A percentile compares a stretch with the other conserved stretches of the same genome.
Conservation (phyloP, 2,329 filamentous ascomycete genomes). For the Ilyonectria destructans region DNA sequence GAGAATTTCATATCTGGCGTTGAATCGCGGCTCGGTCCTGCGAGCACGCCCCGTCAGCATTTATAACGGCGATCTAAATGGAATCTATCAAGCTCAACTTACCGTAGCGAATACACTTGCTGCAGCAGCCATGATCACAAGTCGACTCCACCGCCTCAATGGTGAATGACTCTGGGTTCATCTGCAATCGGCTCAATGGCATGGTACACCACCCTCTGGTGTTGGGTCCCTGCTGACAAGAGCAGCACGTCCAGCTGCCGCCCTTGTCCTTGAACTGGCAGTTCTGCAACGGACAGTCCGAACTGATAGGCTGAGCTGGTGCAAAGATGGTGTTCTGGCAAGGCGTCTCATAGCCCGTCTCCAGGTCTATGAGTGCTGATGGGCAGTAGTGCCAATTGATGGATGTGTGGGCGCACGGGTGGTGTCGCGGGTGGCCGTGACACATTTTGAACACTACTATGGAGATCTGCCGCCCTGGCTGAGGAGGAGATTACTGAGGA, state of each 20-base stretch:
- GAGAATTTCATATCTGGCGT: slow-evolving; percentile 57
- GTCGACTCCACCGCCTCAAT: slow-evolving; percentile 58
- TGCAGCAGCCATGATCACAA: slow-evolving; percentile 71
- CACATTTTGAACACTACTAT: slow-evolving; percentile 61
- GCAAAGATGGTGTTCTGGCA: slow-evolving; percentile 67
- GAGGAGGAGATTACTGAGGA: neutral
- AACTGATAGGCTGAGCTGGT: slow-evolving; percentile 60
- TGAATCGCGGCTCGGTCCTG: slow-evolving; percentile 54
- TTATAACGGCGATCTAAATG: neutral
- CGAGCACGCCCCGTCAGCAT: neutral
- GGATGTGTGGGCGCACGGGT: slow-evolving; percentile 70
- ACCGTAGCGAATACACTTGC: slow-evolving; percentile 63
- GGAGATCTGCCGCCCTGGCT: slow-evolving; percentile 6
- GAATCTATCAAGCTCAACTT: slow-evolving; percentile 44
- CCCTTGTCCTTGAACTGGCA: slow-evolving; percentile 68
- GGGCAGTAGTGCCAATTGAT: slow-evolving; percentile 71
- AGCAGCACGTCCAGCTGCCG: slow-evolving; percentile 70
- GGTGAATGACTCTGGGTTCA: slow-evolving; percentile 52
- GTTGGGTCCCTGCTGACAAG: slow-evolving; percentile 68
- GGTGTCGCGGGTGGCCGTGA: slow-evolving; percentile 68
- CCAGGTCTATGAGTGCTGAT: slow-evolving; percentile 61
- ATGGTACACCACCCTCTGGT: slow-evolving; percentile 68
- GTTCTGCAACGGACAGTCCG: slow-evolving; percentile 65
- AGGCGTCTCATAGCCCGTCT: slow-evolving; percentile 66
- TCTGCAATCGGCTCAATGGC: slow-evolving; percentile 50